Conservation (phyloP, 208 protist species). For the Willaertia magna region DNA sequence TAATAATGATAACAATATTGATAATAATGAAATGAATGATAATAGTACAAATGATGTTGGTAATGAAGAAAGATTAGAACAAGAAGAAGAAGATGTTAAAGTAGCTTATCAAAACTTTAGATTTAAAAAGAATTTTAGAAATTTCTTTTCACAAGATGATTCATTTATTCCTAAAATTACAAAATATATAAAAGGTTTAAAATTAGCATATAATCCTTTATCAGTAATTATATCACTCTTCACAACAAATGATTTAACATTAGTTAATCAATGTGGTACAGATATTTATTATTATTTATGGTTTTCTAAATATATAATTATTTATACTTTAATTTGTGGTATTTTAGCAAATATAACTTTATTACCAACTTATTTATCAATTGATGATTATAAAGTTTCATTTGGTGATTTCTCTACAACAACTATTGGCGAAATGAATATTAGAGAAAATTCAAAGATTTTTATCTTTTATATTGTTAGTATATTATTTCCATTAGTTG, state of each 20-base stretch:
- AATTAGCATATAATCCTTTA: background rate
- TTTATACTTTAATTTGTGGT: background rate
- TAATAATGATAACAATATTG: background rate
- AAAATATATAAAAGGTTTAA: background rate
- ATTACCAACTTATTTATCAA: background rate
- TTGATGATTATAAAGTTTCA: background rate
- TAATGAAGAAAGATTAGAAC: background rate
- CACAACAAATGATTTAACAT: background rate
- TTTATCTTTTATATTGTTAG: background rate
- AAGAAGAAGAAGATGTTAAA: too few species aligned
- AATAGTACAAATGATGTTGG: background rate
- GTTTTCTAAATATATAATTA: background rate
- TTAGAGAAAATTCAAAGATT: background rate
- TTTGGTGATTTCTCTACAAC: background rate
- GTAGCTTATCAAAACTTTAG: too few species aligned
- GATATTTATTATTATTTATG: conserved; percentile 6
- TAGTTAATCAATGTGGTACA: background rate
- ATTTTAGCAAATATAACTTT: background rate
- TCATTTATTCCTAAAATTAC: background rate
- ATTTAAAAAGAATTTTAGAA: background rate
- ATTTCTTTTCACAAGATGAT: background rate
- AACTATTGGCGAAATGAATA: background rate
- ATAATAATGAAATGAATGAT: background rate
- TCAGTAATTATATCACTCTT: background rate
- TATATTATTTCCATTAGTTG: background rate